These are phyloP conservation scores for Raphidocelis subcapitata DNA, from an alignment of 139 green algal genomes.

Conservation along the genomic window DNA sequence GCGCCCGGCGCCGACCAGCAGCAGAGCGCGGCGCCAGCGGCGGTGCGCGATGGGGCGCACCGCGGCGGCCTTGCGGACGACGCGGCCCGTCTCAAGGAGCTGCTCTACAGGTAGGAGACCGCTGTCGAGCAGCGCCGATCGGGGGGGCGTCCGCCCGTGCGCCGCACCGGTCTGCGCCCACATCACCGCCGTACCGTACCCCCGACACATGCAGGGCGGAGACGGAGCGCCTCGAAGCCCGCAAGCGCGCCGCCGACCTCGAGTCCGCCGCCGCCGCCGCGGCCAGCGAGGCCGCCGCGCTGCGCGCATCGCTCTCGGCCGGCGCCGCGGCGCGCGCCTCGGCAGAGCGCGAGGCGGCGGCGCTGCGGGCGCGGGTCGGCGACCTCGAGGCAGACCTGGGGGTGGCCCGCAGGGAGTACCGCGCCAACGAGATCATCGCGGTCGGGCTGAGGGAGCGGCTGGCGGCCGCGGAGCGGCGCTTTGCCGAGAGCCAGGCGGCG, in stretches of 20 bases:
- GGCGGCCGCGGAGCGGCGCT: neutral
- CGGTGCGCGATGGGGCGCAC: too few species aligned
- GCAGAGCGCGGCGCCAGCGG: too few species aligned
- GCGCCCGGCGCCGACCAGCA: too few species aligned
- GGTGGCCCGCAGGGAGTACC: slow-evolving; percentile 5
- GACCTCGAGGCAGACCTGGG: neutral
- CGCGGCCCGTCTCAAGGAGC: slow-evolving; percentile 6
- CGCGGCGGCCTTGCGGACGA: too few species aligned
- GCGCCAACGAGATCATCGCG: slow-evolving; percentile 20
- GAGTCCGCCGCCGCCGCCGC: slow-evolving; percentile 3
- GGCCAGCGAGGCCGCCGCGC: neutral
- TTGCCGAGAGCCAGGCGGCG: slow-evolving; percentile 9
- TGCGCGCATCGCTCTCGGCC: slow-evolving; percentile 14
- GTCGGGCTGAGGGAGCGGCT: slow-evolving; percentile 12
- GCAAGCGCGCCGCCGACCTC: neutral
- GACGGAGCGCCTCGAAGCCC: slow-evolving; percentile 6
- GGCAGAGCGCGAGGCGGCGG: neutral
- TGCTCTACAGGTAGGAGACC: slow-evolving; percentile 8
- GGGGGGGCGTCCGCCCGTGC: too few species aligned
- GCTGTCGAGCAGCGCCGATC: neutral
- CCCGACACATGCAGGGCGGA: slow-evolving; percentile 19
- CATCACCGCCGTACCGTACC: too few species aligned
- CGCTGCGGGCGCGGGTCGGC: neutral
- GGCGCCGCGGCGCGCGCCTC: neutral
- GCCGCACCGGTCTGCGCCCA: too few species aligned